These are phyloP conservation scores for Colletotrichum somersetense DNA, from an alignment of 2,329 filamentous ascomycete genomes.

Conservation along the genomic window DNA sequence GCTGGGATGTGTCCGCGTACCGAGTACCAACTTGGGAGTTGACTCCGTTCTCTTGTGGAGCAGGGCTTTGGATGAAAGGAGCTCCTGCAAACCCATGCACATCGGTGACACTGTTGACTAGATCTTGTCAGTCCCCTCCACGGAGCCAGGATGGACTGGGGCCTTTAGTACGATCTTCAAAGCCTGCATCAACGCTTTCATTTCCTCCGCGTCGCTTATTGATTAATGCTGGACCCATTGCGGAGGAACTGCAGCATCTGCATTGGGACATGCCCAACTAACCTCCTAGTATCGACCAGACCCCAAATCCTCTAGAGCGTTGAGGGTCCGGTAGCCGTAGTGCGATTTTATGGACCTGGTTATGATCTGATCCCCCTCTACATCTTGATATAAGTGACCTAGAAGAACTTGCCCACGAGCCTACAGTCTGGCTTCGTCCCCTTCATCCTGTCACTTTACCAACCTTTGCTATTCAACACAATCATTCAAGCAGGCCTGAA, in stretches of 20 bases:
- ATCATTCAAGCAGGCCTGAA: slow-evolving; percentile 41
- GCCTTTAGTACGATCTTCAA: slow-evolving; percentile 38
- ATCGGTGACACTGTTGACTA: neutral
- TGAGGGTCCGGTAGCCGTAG: neutral
- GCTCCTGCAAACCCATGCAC: slow-evolving; percentile 1
- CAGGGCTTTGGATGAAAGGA: neutral
- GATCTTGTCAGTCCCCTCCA: slow-evolving; percentile 25
- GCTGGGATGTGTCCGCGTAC: slow-evolving; percentile 35
- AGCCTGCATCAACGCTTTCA: slow-evolving; percentile 38
- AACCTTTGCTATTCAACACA: slow-evolving; percentile 26
- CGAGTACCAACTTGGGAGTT: slow-evolving; percentile 25
- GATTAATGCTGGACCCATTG: slow-evolving; percentile 29
- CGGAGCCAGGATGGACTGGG: slow-evolving; percentile 27
- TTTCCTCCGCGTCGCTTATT: slow-evolving; percentile 41
- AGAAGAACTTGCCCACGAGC: slow-evolving; percentile 1
- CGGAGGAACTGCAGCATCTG: slow-evolving; percentile 24
- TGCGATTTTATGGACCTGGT: slow-evolving; percentile 10
- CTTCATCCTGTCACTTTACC: slow-evolving; percentile 17
- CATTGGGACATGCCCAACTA: neutral
- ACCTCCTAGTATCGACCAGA: too few species aligned
- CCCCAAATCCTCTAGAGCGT: neutral
- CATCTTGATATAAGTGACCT: slow-evolving; percentile 36
- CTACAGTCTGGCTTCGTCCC: neutral
- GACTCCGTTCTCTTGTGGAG: slow-evolving; percentile 4
- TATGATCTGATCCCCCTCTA: neutral